These are phyloP conservation scores for Aspergillus neoniger DNA, from an alignment of 2,329 filamentous ascomycete genomes.

Conservation along the genomic window DNA sequence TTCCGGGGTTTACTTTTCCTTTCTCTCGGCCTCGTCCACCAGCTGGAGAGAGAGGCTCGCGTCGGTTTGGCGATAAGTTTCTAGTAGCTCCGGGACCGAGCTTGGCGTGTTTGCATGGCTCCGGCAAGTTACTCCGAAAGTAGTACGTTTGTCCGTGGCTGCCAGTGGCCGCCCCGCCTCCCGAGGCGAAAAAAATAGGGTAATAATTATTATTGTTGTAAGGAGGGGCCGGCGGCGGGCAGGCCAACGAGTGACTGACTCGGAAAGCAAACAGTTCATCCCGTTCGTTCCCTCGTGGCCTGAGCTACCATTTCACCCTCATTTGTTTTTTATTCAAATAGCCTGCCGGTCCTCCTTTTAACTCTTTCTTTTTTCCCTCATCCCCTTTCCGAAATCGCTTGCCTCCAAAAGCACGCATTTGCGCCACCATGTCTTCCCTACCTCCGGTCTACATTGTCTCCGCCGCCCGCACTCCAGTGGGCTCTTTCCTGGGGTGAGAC, in stretches of 20 bases:
- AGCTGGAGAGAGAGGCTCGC: neutral
- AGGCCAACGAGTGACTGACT: neutral
- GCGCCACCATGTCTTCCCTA: slow-evolving; percentile 70
- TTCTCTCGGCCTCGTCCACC: neutral
- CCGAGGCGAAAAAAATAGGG: neutral
- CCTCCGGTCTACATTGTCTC: slow-evolving; percentile 96
- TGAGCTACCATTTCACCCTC: neutral
- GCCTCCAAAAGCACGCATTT: neutral
- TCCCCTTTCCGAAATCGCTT: neutral
- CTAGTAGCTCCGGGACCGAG: slow-evolving; percentile 7
- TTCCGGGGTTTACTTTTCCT: neutral
- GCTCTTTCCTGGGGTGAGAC: slow-evolving; percentile 86
- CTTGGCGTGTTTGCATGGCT: slow-evolving; percentile 11
- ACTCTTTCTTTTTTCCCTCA: neutral
- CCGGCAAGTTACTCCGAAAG: slow-evolving; percentile 6
- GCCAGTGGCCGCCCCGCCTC: neutral
- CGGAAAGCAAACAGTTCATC: neutral
- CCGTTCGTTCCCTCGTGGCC: neutral
- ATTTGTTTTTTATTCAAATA: too few relatives aligned
- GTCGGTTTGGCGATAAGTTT: neutral
- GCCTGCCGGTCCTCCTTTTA: neutral
- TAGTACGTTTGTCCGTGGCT: slow-evolving; percentile 9
- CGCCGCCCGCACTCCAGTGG: slow-evolving; percentile 83
- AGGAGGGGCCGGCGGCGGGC: neutral
- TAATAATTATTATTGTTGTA: neutral